Evolutionary conservation across 192 early-diverging fungal genomes (phyloP), one percentile per base, ranked within the genome.

Genomic region (Endogone sp.): DNA sequence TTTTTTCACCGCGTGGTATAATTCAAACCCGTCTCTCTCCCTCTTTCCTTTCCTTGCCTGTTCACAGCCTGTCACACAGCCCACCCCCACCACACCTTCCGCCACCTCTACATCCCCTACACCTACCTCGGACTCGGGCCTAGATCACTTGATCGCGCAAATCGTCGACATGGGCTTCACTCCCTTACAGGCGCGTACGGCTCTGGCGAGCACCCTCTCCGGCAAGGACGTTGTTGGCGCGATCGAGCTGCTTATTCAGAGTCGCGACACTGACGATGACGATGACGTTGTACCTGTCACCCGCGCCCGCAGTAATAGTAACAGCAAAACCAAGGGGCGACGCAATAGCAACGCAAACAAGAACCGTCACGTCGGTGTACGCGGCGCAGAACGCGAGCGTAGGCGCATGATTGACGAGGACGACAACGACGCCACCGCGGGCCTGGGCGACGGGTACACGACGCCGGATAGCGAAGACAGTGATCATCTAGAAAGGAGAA

Each of bases 121-220:
- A 2, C 27, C 59, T 31, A 69, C 44, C 4, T 60, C 61, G 10
- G 65, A 71, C 8, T 63, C 56, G 21, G 27, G 64, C 3, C 66
- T 80, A 13, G 84, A 85, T 29, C 75, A 74, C 13, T 66, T 75
- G n/a, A 84, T 95, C 67, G 88, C 91, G 3, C 84, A 90, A 76
- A 82, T 97, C 49, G 84, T 88, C 16, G 86, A 85, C 27, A 92
- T 94, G 87, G 94, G 94, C 1, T 97, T 94, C 71, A 82, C 90
- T 23, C 75, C 75, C 0, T 82, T 85, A 6, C 80, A 86, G 62
- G 87, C 94, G 1, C 79, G 71, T 56, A 69, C 81, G 22, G 94
- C 95, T 3, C 72, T 97, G 59, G 84, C 83, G 29, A 89, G 88
- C 32, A 83, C 88, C 2, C 84, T 83, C 13, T 85, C 76, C 63